Evolutionary conservation across 257 asterid genomes (phyloP), one percentile per base, ranked within the genome.

Genomic region (Rubia yunnanensis): DNA sequence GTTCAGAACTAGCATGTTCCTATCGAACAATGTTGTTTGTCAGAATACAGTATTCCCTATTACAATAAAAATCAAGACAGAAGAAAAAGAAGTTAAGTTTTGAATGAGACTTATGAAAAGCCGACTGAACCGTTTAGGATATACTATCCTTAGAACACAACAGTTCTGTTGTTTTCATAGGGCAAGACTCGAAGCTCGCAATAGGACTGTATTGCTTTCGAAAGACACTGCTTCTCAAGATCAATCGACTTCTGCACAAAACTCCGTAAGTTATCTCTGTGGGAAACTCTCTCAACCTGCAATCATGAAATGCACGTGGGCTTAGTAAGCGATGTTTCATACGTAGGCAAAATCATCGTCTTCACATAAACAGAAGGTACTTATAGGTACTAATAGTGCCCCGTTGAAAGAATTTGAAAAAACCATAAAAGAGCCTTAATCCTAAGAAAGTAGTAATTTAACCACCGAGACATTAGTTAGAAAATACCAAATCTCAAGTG

Each of bases 201-300:
- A 61, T 92, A 92, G 31, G 91, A 87, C 71, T 86, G 84, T 49
- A 92, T 83, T 63, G 99, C 97, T 81, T 83, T 89, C 3, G 92
- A 88, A 68, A 92, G 95, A 66, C 97, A 92, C 50, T 82, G 95
- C 80, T 84, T 92, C 86, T 92, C 99, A 77, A 92, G 82, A 76
- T 83, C 85, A 87, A 87, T 87, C 13, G 97, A 92, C 82, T 86
- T 92, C 74, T 80, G 94, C 64, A 86, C 83, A 70, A 89, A 89
- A 67, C 95, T 84, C 75, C 69, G 80, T 80, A 92, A 65, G 66
- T 69, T 87, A 67, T 92, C 99, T 77, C 88, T 79, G 78, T 89
- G 97, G 62, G 99, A 87, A 79, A 92, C 97, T 76, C 95, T 86
- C 72, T 87, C 97, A 73, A 89, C 98, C 98, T 92, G 86, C 73